Percentiles rank a stretch among this genome's conserved stretches.
Evolutionary conservation across 495 filamentous ascomycete genomes (phyloP).

Genomic region (Trichoderma orchidacearum): DNA sequence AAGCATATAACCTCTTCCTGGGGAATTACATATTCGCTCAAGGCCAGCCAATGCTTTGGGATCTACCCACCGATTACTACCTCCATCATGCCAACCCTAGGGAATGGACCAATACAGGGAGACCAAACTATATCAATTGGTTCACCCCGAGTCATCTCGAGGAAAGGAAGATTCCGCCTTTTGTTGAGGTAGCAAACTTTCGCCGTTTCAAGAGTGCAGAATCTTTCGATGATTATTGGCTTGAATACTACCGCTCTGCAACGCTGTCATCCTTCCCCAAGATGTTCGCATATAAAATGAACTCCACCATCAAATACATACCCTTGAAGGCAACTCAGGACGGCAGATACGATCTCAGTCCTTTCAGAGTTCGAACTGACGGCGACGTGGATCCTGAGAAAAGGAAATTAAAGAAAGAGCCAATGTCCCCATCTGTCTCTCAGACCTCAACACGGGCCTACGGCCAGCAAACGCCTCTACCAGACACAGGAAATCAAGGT

Average conservation of each 20-base stretch:
- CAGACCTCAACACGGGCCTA: background rate
- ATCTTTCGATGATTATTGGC: conserved; percentile 89
- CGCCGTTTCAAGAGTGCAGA: conserved; percentile 41
- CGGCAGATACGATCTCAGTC: conserved; percentile 64
- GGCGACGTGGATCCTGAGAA: conserved; percentile 34
- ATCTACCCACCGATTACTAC: conserved; percentile 90
- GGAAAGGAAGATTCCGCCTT: conserved; percentile 37
- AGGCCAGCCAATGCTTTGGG: conserved; percentile 95
- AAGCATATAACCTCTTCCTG: conserved; percentile 95
- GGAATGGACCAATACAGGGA: conserved; percentile 47
- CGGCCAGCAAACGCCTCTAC: background rate
- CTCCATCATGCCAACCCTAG: conserved; percentile 81
- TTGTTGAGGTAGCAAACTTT: conserved; percentile 25
- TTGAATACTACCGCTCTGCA: conserved; percentile 90
- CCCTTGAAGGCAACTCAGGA: conserved; percentile 58
- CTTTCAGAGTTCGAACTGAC: conserved; percentile 61
- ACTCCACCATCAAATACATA: conserved; percentile 69
- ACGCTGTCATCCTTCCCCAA: conserved; percentile 76
- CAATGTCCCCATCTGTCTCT: conserved; percentile 21
- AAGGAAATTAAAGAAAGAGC: conserved; percentile 37
- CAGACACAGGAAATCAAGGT: background rate
- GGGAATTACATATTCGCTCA: conserved; percentile 89
- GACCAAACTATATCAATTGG: conserved; percentile 68
- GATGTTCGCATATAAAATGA: conserved; percentile 82
- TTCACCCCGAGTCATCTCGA: conserved; percentile 68